Evolutionary conservation across 148 eudicot genomes (phyloP), one percentile per base, ranked within the genome.

Genomic region (Arctostaphylos glauca): DNA sequence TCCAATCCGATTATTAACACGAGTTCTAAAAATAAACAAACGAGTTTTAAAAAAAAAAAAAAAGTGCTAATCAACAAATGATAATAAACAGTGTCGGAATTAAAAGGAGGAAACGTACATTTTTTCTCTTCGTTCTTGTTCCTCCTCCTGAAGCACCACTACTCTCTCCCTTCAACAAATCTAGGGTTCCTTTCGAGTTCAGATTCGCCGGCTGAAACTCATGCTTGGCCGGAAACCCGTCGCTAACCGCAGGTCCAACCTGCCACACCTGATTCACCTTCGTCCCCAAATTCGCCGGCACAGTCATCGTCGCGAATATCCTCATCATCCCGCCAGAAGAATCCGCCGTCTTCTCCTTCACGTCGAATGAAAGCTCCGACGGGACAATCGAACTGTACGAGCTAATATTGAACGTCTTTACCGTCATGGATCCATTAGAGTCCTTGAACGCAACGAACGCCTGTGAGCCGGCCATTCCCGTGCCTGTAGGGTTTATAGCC

Each of bases 391-490:
- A 52, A 6, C 5, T 6, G 79, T 90, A 87, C 10, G 87, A 75
- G 13, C 68, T 44, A 2, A 90, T 76, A 74, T 84, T 60, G 59
- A 44, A 90, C 0, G 91, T 87, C 21, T 89, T 86, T 46, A 93
- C 94, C 0, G 81, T 66, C 85, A 92, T 80, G 5, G 89, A 55
- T 0, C 91, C 93, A 19, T 86, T 76, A 0, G 90, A n/a, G 12
- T 84, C 79, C 43, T 83, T 89, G 75, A 78, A 88, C 2, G 94
- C 98, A 14, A 93, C 9, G 5, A 95, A 70, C 0, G 97, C 85
- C 56, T 91, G 95, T 0, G 95, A 56, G 0, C 98, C 98, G 4
- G 19, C 78, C 97, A 95, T 95, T 21, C 92, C 93, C 31, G 87
- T 23, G 2, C 80, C 84, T 6, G 88, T 86, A 3, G 98, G 97